These are phyloP conservation scores for Protomyces macrosporus DNA, from an alignment of 1,139 yeast species.

Conservation along the genomic window DNA sequence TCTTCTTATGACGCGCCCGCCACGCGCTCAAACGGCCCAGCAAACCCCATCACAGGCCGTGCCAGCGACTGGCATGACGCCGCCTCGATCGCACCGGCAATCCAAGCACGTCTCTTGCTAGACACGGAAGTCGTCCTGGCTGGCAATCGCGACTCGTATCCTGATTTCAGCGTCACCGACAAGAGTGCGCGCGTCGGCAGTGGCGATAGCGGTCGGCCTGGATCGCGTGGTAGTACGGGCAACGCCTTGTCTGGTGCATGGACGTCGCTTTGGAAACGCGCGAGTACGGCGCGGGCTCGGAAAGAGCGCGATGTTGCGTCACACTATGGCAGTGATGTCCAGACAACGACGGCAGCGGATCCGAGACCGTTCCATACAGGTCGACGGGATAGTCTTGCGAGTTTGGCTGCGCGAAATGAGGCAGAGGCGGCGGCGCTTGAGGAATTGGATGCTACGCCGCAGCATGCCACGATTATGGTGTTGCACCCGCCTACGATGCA, in stretches of 20 bases:
- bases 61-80: conserved; percentile 14
- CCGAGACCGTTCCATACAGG: background rate
- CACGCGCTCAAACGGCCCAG: background rate
- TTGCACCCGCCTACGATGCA: background rate
- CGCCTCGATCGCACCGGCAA: background rate
- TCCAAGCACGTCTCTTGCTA: background rate
- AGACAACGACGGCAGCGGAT: background rate
- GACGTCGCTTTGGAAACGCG: conserved; percentile 20
- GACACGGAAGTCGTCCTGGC: conserved; percentile 2
- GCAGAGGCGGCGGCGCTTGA: background rate
- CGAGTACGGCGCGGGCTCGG: conserved; percentile 13
- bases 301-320: conserved; percentile 22
- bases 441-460: background rate
- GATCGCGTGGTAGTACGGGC: background rate
- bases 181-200: background rate
- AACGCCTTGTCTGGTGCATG: conserved; percentile 1
- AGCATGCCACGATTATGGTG: background rate
- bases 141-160: conserved; percentile 20
- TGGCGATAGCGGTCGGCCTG: background rate
- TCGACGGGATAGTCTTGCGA: background rate
- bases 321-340: background rate
- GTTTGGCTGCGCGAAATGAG: background rate
- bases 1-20: background rate
- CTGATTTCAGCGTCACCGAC: conserved; percentile 15
- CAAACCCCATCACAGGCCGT: background rate